These are phyloP conservation scores for Amorphotheca resinae DNA, from an alignment of 495 filamentous ascomycete genomes.

Conservation along the genomic window DNA sequence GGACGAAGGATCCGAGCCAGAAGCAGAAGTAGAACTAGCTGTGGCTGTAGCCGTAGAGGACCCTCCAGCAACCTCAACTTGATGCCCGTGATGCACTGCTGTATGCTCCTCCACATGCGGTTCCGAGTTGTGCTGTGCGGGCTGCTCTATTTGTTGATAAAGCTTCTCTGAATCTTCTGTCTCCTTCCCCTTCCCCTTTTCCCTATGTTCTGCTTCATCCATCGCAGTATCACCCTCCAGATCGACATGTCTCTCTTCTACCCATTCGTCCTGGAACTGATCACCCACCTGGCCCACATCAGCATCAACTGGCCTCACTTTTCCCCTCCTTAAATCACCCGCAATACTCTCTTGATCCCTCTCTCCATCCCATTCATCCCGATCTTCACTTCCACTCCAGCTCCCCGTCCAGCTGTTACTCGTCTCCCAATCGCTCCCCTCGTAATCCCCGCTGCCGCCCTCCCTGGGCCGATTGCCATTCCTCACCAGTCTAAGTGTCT, in stretches of 20 bases:
- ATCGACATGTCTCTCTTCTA: conserved; percentile 5
- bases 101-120: no score
- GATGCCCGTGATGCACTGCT: no score
- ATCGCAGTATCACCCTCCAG: conserved; percentile 16
- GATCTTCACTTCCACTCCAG: conserved; percentile 11
- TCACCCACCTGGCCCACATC: background rate
- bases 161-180: no score
- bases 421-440: conserved; percentile 20
- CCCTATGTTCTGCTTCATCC: conserved; percentile 1
- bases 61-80: conserved; percentile 7
- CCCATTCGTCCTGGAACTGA: conserved; percentile 10
- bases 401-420: conserved; percentile 13
- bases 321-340: background rate
- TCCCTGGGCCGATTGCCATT: conserved; percentile 22
- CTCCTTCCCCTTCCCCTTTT: conserved; percentile 8
- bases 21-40: conserved; percentile 1
- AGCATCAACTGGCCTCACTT: background rate
- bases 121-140: no score
- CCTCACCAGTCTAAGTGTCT: conserved; percentile 59
- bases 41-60: conserved; percentile 11
- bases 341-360: conserved; percentile 24
- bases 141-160: no score
- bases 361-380: conserved; percentile 9
- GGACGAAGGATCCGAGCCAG: conserved; percentile 11
- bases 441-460: conserved; percentile 19